Evolutionary conservation across 2,329 filamentous ascomycete genomes (phyloP).

Genomic region (Fusarium fujikuroi): DNA sequence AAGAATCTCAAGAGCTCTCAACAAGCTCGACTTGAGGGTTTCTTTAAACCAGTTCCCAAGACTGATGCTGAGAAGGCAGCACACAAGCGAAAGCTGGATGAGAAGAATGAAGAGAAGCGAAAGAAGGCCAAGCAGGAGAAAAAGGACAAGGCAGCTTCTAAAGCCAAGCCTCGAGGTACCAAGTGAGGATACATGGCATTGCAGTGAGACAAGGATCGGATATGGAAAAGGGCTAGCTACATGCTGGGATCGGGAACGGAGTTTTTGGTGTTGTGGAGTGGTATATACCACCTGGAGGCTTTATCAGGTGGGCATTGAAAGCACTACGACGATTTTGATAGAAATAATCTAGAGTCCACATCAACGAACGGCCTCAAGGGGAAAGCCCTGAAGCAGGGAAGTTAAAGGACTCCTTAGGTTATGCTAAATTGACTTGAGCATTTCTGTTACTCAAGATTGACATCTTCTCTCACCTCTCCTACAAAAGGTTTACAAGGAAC

Average conservation of each 20-base stretch:
- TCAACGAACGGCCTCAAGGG: background rate
- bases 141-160: constrained; percentile 93
- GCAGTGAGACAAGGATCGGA: constrained; percentile 1
- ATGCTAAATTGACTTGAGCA: background rate
- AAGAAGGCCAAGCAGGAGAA: constrained; percentile 95
- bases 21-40: constrained; percentile 91
- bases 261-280: constrained; percentile 40
- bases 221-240: constrained; percentile 4
- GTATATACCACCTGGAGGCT: background rate
- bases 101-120: constrained; percentile 90
- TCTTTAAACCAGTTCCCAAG: constrained; percentile 94
- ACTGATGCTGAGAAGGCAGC: constrained; percentile 85
- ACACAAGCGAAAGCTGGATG: constrained; percentile 92
- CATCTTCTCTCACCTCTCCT: background rate
- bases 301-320: background rate
- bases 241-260: constrained; percentile 22
- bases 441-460: background rate
- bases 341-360: background rate
- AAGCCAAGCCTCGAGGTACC: constrained; percentile 82
- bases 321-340: constrained; percentile 2
- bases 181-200: background rate
- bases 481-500: background rate
- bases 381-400: background rate
- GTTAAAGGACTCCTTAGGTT: no score
- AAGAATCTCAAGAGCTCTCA: constrained; percentile 94